Evolutionary conservation across 352 stramenopile genomes (phyloP).

Genomic region (Globisporangium nagaii): DNA sequence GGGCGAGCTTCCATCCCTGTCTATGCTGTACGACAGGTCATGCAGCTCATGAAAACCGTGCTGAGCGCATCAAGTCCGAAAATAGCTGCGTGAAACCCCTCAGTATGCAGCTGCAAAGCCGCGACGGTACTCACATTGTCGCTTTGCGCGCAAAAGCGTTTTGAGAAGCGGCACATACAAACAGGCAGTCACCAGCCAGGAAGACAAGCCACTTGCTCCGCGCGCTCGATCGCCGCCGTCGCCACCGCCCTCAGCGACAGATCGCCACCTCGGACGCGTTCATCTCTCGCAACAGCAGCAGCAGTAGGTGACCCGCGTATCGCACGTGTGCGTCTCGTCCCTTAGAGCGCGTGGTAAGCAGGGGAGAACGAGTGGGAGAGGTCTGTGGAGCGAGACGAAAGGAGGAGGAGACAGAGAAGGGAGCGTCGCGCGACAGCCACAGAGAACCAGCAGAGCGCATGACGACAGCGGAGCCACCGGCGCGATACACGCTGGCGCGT

Average conservation of each 20-base stretch:
- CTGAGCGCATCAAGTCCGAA: neutral
- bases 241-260: neutral
- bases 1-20: neutral
- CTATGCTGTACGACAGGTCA: neutral
- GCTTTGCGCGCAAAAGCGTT: neutral
- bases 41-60: neutral
- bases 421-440: too few relatives aligned
- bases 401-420: neutral
- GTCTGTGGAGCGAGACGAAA: neutral
- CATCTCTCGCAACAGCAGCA: neutral
- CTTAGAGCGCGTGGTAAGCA: neutral
- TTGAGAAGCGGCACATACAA: slow-evolving; percentile 2
- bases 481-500: slow-evolving; percentile 10
- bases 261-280: neutral
- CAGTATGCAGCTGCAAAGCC: neutral
- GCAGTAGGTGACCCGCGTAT: neutral
- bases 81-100: neutral
- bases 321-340: neutral
- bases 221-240: neutral
- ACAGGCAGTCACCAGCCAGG: neutral
- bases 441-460: neutral
- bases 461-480: slow-evolving; percentile 8
- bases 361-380: neutral
- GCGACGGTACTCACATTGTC: neutral
- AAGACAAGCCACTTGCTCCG: neutral